A percentile compares a stretch with the other conserved stretches of the same genome.
phyloP scores from a whole-genome alignment of 176 grass and related monocot species.

The Oryza rufipogon region DNA sequence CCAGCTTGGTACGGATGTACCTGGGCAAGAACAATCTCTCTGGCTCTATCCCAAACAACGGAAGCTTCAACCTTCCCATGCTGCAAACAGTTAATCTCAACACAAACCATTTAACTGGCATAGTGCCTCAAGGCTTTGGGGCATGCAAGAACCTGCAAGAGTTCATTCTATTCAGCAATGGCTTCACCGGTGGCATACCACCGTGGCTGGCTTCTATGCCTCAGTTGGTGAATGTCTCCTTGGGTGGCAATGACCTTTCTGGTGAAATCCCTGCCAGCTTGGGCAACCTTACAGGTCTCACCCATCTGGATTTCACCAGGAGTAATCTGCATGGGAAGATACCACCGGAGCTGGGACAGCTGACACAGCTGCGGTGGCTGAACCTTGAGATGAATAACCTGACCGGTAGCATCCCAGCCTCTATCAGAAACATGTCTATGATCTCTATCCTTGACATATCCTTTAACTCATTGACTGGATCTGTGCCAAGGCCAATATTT shows the following conservation, averaged over 20 bases:
- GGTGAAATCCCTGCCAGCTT: slow-evolving; percentile 32
- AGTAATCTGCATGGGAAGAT: slow-evolving; percentile 38
- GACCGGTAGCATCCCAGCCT: slow-evolving; percentile 31
- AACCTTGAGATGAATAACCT: slow-evolving; percentile 43
- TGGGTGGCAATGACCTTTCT: slow-evolving; percentile 35
- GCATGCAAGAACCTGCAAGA: slow-evolving; percentile 5
- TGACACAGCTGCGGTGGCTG: slow-evolving; percentile 37
- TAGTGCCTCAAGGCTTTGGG: background rate
- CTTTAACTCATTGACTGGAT: slow-evolving; percentile 8
- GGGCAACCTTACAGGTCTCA: slow-evolving; percentile 29
- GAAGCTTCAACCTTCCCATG: slow-evolving; percentile 43
- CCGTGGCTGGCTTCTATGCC: slow-evolving; percentile 17
- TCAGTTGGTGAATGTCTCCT: background rate
- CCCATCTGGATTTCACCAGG: slow-evolving; percentile 25
- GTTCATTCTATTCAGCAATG: slow-evolving; percentile 29
- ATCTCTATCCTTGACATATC: slow-evolving; percentile 29
- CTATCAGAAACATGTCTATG: slow-evolving; percentile 42
- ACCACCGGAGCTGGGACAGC: slow-evolving; percentile 31
- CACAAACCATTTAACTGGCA: slow-evolving; percentile 21
- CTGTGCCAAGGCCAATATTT: slow-evolving; percentile 18
- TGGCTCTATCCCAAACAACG: background rate
- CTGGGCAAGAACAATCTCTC: slow-evolving; percentile 34
- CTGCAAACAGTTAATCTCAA: background rate
- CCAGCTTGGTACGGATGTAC: background rate
- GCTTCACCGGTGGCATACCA: slow-evolving; percentile 39